Evolutionary conservation across 805 yeast genomes (phyloP).

Genomic region (Wickerhamiella australiensis): DNA sequence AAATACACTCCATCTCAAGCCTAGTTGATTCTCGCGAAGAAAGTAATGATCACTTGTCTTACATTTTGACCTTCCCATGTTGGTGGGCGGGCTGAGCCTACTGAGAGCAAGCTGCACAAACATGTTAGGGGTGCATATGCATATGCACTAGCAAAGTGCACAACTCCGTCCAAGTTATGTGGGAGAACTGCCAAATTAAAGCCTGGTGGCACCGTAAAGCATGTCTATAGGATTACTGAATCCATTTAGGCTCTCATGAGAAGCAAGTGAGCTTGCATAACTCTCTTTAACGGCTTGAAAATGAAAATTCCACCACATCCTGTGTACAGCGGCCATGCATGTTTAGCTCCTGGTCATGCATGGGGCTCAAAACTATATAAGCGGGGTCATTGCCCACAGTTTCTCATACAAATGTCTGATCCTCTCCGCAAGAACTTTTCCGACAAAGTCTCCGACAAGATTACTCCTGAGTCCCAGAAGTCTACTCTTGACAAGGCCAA

Average conservation of each 20-base stretch:
- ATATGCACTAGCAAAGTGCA: slow-evolving; percentile 1
- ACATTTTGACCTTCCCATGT: not conserved
- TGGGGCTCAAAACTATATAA: not conserved
- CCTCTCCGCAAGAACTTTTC: slow-evolving; percentile 64
- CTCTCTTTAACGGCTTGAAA: not conserved
- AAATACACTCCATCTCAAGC: not conserved
- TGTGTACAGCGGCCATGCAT: not conserved
- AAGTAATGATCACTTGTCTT: not conserved
- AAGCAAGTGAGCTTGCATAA: too few relatives aligned
- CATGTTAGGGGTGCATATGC: not conserved
- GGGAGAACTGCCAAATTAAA: too few relatives aligned
- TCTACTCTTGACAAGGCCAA: slow-evolving; percentile 51
- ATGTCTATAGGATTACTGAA: not conserved
- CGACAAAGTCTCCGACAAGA: slow-evolving; percentile 53
- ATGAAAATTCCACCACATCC: not conserved
- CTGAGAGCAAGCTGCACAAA: not conserved
- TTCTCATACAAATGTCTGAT: slow-evolving; percentile 21
- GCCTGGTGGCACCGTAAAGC: too few relatives aligned
- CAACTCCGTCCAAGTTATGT: not conserved
- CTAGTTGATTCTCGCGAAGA: not conserved
- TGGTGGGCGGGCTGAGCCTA: not conserved
- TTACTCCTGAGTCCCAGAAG: slow-evolving; percentile 65
- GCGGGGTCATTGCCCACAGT: not conserved
- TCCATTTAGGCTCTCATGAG: too few relatives aligned
- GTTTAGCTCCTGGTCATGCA: not conserved